Evolutionary conservation across 2,329 filamentous ascomycete genomes (phyloP).

Genomic region (Pyricularia sp.): DNA sequence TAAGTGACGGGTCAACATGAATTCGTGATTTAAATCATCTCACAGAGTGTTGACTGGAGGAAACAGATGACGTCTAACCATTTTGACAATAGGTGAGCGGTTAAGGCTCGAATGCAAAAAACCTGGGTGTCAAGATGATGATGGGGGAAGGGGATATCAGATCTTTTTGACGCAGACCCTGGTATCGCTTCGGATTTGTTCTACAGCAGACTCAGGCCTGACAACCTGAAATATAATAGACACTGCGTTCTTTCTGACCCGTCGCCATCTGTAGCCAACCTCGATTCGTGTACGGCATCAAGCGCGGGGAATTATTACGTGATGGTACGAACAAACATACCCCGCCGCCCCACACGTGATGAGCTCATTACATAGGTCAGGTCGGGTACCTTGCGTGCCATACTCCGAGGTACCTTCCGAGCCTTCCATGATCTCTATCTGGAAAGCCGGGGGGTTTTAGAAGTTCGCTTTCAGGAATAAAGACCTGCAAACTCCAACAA

Average conservation of each 20-base stretch:
- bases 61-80: background rate
- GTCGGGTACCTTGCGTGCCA: background rate
- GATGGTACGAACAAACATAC: background rate
- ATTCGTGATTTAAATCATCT: background rate
- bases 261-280: background rate
- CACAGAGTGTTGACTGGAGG: background rate
- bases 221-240: background rate
- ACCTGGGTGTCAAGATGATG: background rate
- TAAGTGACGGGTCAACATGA: conserved; percentile 10
- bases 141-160: background rate
- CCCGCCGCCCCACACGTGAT: background rate
- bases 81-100: background rate
- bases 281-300: too few relatives aligned
- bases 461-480: background rate
- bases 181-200: background rate
- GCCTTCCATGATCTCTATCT: background rate
- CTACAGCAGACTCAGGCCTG: background rate
- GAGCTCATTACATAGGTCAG: background rate
- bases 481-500: background rate
- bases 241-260: background rate
- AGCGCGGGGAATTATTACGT: background rate
- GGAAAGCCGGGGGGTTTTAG: background rate
- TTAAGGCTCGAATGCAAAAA: background rate
- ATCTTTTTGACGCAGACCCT: background rate
- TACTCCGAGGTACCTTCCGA: background rate